Evolutionary conservation across 108 stramenopile species (phyloP), one percentile per base, ranked within the genome.

Genomic region (Epipyxis sp.): DNA sequence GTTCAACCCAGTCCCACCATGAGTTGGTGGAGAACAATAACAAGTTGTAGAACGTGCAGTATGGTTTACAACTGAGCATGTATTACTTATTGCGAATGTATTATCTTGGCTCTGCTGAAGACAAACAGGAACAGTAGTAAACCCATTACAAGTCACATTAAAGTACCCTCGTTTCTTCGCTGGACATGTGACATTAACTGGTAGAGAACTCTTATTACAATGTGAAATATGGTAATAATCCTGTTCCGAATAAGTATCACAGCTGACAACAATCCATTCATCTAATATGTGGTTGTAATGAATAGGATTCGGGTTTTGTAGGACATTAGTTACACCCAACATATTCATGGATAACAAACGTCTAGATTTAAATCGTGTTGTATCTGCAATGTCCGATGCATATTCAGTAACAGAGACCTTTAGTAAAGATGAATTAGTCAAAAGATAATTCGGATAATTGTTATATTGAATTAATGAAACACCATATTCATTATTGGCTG

Each of bases 131-230:
- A 65, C 6, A 10, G 61, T 6, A 16, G 20, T 3, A 37, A 65
- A 16, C 6, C 61, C 25, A 32, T 16, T 16, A 32, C 61, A 65
- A 37, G 34, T 29, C 10, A 65, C 35, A 29, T 65, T 29, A 37
- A 35, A 65, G 6, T 13, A 3, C 6, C 61, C 61, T 37, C 34
- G 20, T 32, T 13, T 3, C 3, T 37, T 29, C 13, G 25, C 61
- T 37, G 34, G 61, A 25, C 61, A 65, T 6, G 61, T 65, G 13
- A 65, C 3, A 65, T 65, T 65, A 16, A 65, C 61, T 3, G 10
- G 6, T 10, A 32, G 20, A 37, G 6, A 6, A 37, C 34, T 32
- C 25, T 16, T 16, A 65, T 32, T 32, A 35, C 13, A 6, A 10
- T 3, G 3, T 29, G 34, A 37, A 3, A 65, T 32, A 37, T 13